Evolutionary conservation across 2,329 filamentous ascomycete genomes (phyloP).

Genomic region (Xylariaceae sp.): DNA sequence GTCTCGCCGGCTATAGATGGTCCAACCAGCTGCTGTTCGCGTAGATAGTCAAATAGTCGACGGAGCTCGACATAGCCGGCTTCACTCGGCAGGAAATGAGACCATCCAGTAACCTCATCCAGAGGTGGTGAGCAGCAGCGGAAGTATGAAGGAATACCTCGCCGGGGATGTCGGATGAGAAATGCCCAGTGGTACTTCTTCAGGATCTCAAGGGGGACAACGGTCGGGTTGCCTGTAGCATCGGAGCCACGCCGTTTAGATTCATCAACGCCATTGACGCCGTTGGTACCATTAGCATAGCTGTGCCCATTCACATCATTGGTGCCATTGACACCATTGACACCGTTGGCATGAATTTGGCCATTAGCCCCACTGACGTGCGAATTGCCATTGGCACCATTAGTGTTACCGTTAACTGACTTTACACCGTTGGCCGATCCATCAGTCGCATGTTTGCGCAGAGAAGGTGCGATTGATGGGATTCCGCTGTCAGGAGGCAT

Average conservation of each 20-base stretch:
- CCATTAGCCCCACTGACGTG: constrained; percentile 8
- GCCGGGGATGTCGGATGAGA: constrained; percentile 93
- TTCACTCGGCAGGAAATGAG: constrained; percentile 84
- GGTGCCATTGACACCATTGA: constrained; percentile 15
- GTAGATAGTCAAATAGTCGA: constrained; percentile 84
- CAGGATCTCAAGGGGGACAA: constrained; percentile 76
- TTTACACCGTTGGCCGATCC: constrained; percentile 27
- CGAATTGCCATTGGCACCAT: constrained; percentile 1
- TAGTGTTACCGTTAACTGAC: constrained; percentile 17
- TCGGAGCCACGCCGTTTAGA: constrained; percentile 34
- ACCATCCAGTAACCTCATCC: constrained; percentile 80
- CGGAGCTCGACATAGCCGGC: constrained; percentile 91
- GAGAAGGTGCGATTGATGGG: constrained; percentile 78
- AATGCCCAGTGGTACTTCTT: constrained; percentile 92
- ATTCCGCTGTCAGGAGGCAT: constrained; percentile 74
- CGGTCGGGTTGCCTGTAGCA: constrained; percentile 81
- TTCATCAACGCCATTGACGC: constrained; percentile 15
- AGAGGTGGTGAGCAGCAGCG: constrained; percentile 92
- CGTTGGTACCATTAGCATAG: constrained; percentile 14
- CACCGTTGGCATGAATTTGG: constrained; percentile 24
- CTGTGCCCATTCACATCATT: constrained; percentile 35
- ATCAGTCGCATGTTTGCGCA: constrained; percentile 61
- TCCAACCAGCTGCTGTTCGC: constrained; percentile 71
- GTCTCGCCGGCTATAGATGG: constrained; percentile 62
- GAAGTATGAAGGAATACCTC: constrained; percentile 91